Conservation (phyloP, 805 yeast species). For the Martiniozyma abietophila region DNA sequence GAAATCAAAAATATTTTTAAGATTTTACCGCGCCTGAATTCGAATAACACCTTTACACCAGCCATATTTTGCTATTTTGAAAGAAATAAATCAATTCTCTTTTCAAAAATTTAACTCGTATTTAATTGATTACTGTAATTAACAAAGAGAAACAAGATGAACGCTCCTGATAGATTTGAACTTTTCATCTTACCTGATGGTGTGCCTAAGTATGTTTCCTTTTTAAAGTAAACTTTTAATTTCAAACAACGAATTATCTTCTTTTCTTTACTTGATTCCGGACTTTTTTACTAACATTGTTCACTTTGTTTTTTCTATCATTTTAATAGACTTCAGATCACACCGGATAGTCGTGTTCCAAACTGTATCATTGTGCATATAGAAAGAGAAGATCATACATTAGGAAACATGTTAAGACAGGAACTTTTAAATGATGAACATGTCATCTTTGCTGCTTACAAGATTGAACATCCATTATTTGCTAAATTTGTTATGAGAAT, state of each 20-base stretch:
- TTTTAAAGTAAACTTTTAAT: neutral
- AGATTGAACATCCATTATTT: conserved; percentile 95
- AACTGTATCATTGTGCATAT: conserved; percentile 88
- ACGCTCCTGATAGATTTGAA: conserved; percentile 99
- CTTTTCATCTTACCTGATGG: conserved; percentile 96
- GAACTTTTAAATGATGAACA: conserved; percentile 78
- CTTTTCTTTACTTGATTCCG: neutral
- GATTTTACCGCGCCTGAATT: no score
- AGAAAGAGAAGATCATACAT: conserved; percentile 96
- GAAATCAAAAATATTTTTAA: no score
- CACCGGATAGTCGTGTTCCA: conserved; percentile 92
- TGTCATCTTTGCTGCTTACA: conserved; percentile 95
- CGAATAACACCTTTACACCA: no score
- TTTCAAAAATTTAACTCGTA: no score
- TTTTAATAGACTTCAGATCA: conserved; percentile 53
- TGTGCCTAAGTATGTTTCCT: conserved; percentile 69
- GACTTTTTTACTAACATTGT: conserved; percentile 8
- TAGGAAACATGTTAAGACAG: conserved; percentile 82
- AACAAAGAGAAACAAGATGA: conserved; percentile 49
- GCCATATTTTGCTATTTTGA: no score
- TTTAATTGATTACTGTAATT: no score
- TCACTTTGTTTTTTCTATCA: neutral
- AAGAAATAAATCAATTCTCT: no score
- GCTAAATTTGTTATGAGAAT: conserved; percentile 91
- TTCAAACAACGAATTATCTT: neutral